Conservation (phyloP, 2,329 filamentous ascomycete genomes). For the Sporothrix luriei region DNA sequence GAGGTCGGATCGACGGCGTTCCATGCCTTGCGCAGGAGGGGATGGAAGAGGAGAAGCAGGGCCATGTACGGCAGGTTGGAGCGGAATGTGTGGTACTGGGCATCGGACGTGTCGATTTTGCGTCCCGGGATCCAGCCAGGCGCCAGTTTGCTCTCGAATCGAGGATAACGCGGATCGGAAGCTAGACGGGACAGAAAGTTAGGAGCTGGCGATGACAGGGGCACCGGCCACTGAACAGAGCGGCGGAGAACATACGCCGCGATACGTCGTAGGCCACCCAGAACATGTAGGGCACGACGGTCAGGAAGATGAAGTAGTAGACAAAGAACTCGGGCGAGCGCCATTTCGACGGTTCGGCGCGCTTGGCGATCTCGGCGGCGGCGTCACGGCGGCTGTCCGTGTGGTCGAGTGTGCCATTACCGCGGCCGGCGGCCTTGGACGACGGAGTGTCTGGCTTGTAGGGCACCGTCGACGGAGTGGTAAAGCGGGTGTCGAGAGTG, state of each 20-base stretch:
- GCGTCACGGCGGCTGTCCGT: conserved; percentile 18
- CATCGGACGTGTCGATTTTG: conserved; percentile 88
- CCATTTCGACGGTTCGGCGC: conserved; percentile 72
- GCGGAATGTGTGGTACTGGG: conserved; percentile 84
- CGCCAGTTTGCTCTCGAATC: conserved; percentile 70
- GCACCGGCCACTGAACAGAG: too few species aligned
- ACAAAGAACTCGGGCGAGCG: conserved; percentile 80
- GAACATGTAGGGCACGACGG: conserved; percentile 81
- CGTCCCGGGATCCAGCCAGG: conserved; percentile 91
- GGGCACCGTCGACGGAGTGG: conserved; percentile 68
- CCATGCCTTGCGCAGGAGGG: conserved; percentile 73
- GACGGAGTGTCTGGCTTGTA: conserved; percentile 58
- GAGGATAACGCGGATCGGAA: conserved; percentile 76
- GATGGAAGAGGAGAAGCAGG: conserved; percentile 74
- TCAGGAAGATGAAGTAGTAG: conserved; percentile 71
- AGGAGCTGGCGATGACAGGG: background rate
- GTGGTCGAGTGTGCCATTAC: conserved; percentile 48
- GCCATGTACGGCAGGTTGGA: conserved; percentile 81
- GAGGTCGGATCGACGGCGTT: conserved; percentile 55
- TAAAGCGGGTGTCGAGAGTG: conserved; percentile 53
- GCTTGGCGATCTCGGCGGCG: conserved; percentile 38
- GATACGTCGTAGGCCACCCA: conserved; percentile 87
- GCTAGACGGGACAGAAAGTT: conserved; percentile 53
- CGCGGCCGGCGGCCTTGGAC: background rate
- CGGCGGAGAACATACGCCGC: conserved; percentile 58